phyloP scores from a whole-genome alignment of 2,329 filamentous ascomycete species.

The Fusarium nematophilum region DNA sequence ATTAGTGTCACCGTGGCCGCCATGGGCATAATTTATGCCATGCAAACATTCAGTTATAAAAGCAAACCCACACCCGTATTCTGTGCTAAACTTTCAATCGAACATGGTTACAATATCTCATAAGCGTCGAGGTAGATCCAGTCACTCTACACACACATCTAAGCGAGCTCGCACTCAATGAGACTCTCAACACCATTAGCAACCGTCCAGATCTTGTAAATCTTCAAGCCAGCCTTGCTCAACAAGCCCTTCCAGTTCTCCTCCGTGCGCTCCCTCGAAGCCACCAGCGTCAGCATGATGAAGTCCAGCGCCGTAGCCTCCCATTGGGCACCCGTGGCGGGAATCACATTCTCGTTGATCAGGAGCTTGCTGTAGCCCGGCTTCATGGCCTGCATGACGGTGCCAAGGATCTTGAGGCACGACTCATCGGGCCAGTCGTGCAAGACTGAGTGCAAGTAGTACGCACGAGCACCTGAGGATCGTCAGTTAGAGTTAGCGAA shows the following conservation, averaged over 20 bases:
- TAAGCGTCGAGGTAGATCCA: too few relatives aligned
- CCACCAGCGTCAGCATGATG: slow-evolving; percentile 48
- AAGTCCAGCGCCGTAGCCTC: slow-evolving; percentile 53
- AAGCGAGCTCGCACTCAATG: slow-evolving; percentile 50
- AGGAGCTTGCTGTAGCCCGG: slow-evolving; percentile 53
- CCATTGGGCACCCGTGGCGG: slow-evolving; percentile 48
- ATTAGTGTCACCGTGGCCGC: too few relatives aligned
- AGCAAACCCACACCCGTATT: too few relatives aligned
- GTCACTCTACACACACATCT: too few relatives aligned
- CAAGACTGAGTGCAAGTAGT: slow-evolving; percentile 55
- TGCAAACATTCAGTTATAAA: too few relatives aligned
- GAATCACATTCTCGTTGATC: slow-evolving; percentile 53
- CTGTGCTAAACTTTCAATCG: too few relatives aligned
- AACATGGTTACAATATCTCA: too few relatives aligned
- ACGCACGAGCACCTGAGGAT: slow-evolving; percentile 53
- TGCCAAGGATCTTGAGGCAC: slow-evolving; percentile 45
- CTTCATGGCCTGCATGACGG: slow-evolving; percentile 50
- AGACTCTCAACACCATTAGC: slow-evolving; percentile 51
- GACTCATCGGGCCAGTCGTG: slow-evolving; percentile 56
- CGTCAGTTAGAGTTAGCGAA: not conserved
- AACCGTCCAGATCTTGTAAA: slow-evolving; percentile 49
- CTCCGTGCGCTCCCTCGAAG: slow-evolving; percentile 50
- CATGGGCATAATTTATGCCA: too few relatives aligned
- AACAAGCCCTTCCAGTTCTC: slow-evolving; percentile 50
- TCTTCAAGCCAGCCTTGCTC: slow-evolving; percentile 48